These are phyloP conservation scores for Cladophialophora psammophila DNA, from an alignment of 2,329 filamentous ascomycete genomes.

Conservation along the genomic window DNA sequence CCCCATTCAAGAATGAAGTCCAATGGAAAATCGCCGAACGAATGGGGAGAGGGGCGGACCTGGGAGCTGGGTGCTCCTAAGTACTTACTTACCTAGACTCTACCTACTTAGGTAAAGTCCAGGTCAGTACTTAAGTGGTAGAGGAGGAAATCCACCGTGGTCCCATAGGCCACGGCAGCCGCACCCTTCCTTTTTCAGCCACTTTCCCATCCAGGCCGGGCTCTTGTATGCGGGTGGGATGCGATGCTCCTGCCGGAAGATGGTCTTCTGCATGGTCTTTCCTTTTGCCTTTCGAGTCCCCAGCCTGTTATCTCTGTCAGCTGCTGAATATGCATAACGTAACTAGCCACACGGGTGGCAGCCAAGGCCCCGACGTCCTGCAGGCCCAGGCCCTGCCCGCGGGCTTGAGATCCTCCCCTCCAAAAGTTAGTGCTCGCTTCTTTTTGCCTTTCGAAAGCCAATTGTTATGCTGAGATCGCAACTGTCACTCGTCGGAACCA, in stretches of 20 bases:
- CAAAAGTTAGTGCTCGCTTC: conserved; percentile 3
- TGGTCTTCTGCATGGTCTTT: conserved; percentile 18
- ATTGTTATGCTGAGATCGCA: neutral
- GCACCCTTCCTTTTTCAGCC: conserved; percentile 6
- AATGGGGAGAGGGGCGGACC: conserved; percentile 1
- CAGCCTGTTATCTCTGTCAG: conserved; percentile 27
- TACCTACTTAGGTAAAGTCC: neutral
- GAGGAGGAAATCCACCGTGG: neutral
- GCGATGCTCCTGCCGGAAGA: conserved; percentile 13
- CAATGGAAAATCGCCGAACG: conserved; percentile 13
- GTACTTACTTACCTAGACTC: no score
- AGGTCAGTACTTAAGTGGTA: neutral
- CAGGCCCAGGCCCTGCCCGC: neutral
- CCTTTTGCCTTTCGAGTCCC: conserved; percentile 1
- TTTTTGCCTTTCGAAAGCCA: neutral
- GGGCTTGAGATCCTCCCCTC: neutral
- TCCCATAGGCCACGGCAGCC: neutral
- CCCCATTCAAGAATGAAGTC: neutral
- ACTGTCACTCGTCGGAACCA: neutral
- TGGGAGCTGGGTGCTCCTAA: conserved; percentile 12
- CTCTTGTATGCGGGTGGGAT: conserved; percentile 1
- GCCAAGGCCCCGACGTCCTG: conserved; percentile 17
- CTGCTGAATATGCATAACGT: conserved; percentile 29
- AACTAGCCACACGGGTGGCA: conserved; percentile 7
- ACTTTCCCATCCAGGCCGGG: conserved; percentile 4